Evolutionary conservation across 2,329 filamentous ascomycete species (phyloP).

Genomic region (Paraconiothyrium sp.): DNA sequence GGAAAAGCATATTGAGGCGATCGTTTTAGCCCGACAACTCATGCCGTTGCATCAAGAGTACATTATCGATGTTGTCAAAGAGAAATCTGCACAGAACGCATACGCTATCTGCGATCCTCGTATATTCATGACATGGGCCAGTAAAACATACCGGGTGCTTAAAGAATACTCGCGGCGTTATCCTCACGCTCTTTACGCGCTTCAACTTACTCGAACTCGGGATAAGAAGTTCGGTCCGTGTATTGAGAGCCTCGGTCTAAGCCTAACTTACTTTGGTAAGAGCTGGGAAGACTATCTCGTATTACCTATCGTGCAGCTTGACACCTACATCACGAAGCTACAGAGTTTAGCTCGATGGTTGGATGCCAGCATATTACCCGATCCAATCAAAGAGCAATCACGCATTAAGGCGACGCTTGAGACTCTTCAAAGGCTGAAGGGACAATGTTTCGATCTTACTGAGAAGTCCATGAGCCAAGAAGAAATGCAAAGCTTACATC

Average conservation of each 20-base stretch:
- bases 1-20: constrained; percentile 34
- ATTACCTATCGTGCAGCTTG: constrained; percentile 36
- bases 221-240: constrained; percentile 38
- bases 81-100: constrained; percentile 22
- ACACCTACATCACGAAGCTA: constrained; percentile 31
- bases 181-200: constrained; percentile 36
- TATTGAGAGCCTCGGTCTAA: constrained; percentile 38
- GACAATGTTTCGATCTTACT: constrained; percentile 20
- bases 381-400: constrained; percentile 18
- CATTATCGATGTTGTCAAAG: constrained; percentile 32
- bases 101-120: constrained; percentile 30
- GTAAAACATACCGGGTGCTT: constrained; percentile 30
- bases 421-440: constrained; percentile 26
- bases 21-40: constrained; percentile 32
- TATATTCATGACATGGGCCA: constrained; percentile 36
- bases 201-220: constrained; percentile 30
- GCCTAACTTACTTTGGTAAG: constrained; percentile 34
- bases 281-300: constrained; percentile 41
- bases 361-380: constrained; percentile 6
- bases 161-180: constrained; percentile 35
- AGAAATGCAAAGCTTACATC: constrained; percentile 35
- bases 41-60: constrained; percentile 29
- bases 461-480: constrained; percentile 32
- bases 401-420: constrained; percentile 27
- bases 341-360: constrained; percentile 24